These are phyloP conservation scores for Ascochyta pisi DNA, from an alignment of 2,329 filamentous ascomycete species.

Conservation along the genomic window DNA sequence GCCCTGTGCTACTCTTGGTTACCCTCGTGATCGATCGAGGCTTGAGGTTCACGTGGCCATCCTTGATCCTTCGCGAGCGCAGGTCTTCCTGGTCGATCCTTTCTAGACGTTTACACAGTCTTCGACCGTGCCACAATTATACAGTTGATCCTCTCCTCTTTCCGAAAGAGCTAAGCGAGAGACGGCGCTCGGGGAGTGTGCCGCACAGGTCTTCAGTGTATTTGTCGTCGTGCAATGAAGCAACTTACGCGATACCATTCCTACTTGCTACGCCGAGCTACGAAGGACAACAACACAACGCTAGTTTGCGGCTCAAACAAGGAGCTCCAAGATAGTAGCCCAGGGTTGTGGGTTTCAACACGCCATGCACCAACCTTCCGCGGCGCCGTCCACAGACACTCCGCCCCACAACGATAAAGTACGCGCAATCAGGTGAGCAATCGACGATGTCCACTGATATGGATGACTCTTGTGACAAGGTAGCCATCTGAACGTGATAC, in stretches of 20 bases:
- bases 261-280: neutral
- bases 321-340: neutral
- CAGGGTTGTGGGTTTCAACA: neutral
- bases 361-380: neutral
- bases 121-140: constrained; percentile 8
- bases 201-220: neutral
- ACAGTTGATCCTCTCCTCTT: neutral
- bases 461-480: neutral
- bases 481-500: constrained; percentile 3
- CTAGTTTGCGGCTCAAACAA: neutral
- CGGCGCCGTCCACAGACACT: neutral
- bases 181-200: neutral
- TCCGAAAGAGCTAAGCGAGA: neutral
- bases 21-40: constrained; percentile 6
- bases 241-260: constrained; percentile 7
- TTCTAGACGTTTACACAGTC: neutral
- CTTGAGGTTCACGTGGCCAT: constrained; percentile 16
- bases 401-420: neutral
- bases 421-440: neutral
- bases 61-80: constrained; percentile 6
- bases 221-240: neutral
- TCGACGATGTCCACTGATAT: neutral
- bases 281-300: neutral
- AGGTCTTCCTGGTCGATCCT: neutral
- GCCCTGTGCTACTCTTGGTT: neutral